phyloP scores from a whole-genome alignment of 441 rosid species.

The Arabidopsis lyrata region DNA sequence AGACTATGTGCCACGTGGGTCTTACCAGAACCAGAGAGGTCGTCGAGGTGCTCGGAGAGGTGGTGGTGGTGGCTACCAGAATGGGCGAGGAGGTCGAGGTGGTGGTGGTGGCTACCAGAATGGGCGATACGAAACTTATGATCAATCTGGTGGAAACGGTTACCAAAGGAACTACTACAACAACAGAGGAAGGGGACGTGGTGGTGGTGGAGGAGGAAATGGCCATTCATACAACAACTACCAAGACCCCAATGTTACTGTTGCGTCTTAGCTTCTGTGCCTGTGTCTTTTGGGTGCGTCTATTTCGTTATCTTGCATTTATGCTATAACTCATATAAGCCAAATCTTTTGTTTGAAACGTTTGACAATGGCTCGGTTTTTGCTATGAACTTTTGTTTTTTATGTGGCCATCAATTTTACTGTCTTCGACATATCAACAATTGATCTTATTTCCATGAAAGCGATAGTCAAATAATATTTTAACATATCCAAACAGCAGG shows the following conservation, averaged over 20 bases:
- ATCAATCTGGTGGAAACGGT: conserved; percentile 67
- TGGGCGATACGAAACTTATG: conserved; percentile 68
- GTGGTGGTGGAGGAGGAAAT: conserved; percentile 60
- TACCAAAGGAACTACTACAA: conserved; percentile 69
- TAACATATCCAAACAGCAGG: conserved; percentile 14
- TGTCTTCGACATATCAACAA: neutral
- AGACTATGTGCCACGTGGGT: conserved; percentile 62
- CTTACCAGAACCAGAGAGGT: conserved; percentile 79
- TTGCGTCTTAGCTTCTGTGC: conserved; percentile 55
- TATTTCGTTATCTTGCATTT: neutral
- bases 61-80: conserved; percentile 63
- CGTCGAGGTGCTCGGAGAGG: conserved; percentile 68
- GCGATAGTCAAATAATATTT: conserved; percentile 4
- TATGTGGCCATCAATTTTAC: conserved; percentile 10
- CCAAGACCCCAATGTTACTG: conserved; percentile 60
- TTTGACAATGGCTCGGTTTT: conserved; percentile 29
- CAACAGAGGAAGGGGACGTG: conserved; percentile 72
- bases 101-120: conserved; percentile 82
- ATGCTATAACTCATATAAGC: conserved; percentile 19
- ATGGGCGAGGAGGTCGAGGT: conserved; percentile 80
- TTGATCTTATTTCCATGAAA: conserved; percentile 4
- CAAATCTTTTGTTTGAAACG: conserved; percentile 28
- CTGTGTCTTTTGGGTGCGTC: conserved; percentile 23
- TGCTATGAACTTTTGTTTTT: conserved; percentile 20
- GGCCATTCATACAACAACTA: conserved; percentile 54